phyloP scores from a whole-genome alignment of 2,329 filamentous ascomycete genomes.

The Coniochaeta hoffmannii region DNA sequence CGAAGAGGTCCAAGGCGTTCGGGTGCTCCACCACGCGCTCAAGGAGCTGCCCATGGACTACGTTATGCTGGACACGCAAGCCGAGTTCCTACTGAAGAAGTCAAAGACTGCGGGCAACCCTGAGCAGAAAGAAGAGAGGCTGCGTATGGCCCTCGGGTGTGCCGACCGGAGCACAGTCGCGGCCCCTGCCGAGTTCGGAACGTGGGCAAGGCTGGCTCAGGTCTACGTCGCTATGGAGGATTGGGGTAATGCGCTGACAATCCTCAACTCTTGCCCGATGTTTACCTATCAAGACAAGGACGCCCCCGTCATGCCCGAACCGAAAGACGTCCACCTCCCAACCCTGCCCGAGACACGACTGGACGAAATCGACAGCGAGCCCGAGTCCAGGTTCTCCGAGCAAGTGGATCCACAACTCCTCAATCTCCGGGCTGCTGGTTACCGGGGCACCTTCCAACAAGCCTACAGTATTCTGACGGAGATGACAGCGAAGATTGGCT shows the following conservation, averaged over 20 bases:
- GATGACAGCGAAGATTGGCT: conserved; percentile 93
- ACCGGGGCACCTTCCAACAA: conserved; percentile 92
- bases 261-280: conserved; percentile 98
- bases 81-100: conserved; percentile 84
- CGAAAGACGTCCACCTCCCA: conserved; percentile 78
- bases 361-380: conserved; percentile 93
- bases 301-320: conserved; percentile 87
- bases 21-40: conserved; percentile 78
- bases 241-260: conserved; percentile 92
- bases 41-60: conserved; percentile 97
- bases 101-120: conserved; percentile 48
- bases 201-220: conserved; percentile 89
- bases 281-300: conserved; percentile 99
- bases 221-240: conserved; percentile 92
- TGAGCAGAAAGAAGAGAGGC: conserved; percentile 55
- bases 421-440: conserved; percentile 78
- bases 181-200: conserved; percentile 93
- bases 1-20: conserved; percentile 92
- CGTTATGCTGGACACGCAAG: conserved; percentile 89
- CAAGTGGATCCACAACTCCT: conserved; percentile 81
- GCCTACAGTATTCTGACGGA: conserved; percentile 92
- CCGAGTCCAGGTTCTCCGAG: conserved; percentile 72
- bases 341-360: conserved; percentile 82
- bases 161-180: conserved; percentile 92
- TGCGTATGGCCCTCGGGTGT: conserved; percentile 83